Evolutionary conservation across 1,284 basidiomycete genomes (phyloP), one percentile per base, ranked within the genome.

Genomic region (Austroboletus niveus): DNA sequence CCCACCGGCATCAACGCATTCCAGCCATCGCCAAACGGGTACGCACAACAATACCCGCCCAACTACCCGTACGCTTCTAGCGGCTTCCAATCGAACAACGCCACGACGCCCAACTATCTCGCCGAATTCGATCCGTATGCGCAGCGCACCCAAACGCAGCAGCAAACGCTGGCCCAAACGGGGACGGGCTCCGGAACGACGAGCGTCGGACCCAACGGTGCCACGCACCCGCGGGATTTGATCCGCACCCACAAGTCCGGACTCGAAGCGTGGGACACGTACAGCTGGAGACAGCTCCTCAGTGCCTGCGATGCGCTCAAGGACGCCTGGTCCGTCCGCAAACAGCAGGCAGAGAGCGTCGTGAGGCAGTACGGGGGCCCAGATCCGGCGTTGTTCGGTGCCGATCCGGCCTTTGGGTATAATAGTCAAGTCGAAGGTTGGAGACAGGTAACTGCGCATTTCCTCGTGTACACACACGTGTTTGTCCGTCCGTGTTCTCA

Each of bases 241-340:
- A 76, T 85, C 50, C 77, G 78, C 32, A 66, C 63, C 2, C 75
- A 84, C 60, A 84, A 83, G 52, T 56, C 63, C 0, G 75, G 77
- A 59, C 70, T 85, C 24, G 82, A 85, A 54, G 70, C 73, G 7
- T 85, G 82, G 82, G 80, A 85, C 53, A 32, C 61, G 5, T 75
- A 74, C 48, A 69, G 79, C 10, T 85, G 82, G 82, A 84, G 78
- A 63, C 80, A 82, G 62, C 67, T 82, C 36, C 60, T 84, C 15
- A 60, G 62, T 47, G 56, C 72, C 0, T 82, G 82, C 53, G 79
- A 82, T 54, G 66, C 67, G n/a, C 69, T 85, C 56, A 80, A 78
- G 61, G 64, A 65, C 32, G 72, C 77, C 9, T 85, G 82, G 82
- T 73, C 74, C 30, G 54, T 46, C 32, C 69, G 79, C 51, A 79